Percentiles rank a stretch among this genome's conserved stretches.
phyloP scores from a whole-genome alignment of 345 rosid genomes.

The Lepidium sativum region DNA sequence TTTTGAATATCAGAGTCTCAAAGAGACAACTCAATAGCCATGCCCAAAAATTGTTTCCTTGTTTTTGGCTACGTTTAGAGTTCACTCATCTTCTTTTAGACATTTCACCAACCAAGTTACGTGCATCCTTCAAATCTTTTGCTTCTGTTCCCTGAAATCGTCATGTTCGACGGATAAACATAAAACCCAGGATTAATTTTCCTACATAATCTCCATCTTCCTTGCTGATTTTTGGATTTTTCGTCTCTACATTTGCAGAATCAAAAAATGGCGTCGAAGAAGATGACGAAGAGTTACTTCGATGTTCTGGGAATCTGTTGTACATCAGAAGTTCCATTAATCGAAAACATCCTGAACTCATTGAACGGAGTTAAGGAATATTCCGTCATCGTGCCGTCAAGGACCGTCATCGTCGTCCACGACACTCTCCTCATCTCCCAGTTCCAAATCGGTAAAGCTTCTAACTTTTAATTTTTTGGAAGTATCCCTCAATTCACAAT shows the following conservation, averaged over 20 bases:
- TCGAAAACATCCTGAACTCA: conserved; percentile 55
- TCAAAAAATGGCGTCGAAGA: conserved; percentile 12
- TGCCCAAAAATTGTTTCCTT: neutral
- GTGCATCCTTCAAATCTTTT: conserved; percentile 1
- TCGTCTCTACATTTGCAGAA: neutral
- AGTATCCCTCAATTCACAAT: neutral
- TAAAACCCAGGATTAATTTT: neutral
- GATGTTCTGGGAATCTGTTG: conserved; percentile 88
- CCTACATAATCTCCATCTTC: neutral
- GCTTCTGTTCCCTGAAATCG: neutral
- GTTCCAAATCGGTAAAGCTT: conserved; percentile 59
- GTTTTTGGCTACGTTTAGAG: conserved; percentile 17
- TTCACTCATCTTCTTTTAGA: neutral
- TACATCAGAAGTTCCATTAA: conserved; percentile 72
- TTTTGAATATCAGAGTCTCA: neutral
- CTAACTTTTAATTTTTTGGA: neutral
- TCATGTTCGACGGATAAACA: neutral
- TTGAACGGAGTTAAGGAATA: conserved; percentile 59
- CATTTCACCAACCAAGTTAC: conserved; percentile 12
- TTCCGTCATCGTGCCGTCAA: conserved; percentile 66
- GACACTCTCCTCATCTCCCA: conserved; percentile 57
- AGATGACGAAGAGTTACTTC: conserved; percentile 64
- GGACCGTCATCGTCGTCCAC: conserved; percentile 85
- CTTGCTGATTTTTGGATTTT: neutral
- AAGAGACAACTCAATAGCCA: neutral